These are phyloP conservation scores for Tolypocladium inflatum DNA, from an alignment of 2,329 filamentous ascomycete species.

Conservation along the genomic window DNA sequence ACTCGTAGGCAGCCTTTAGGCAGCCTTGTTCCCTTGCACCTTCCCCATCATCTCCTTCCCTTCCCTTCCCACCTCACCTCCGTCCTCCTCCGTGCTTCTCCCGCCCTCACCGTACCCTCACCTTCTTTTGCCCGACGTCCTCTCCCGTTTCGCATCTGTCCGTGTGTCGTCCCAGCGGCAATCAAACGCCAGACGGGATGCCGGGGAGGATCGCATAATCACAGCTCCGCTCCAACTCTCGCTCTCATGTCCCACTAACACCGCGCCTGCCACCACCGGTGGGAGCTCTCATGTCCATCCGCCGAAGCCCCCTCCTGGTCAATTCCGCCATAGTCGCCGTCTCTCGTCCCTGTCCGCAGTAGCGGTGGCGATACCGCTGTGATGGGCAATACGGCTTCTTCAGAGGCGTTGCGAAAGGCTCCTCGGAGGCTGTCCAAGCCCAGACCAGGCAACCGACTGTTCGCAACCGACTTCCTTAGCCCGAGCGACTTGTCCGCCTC, in stretches of 20 bases:
- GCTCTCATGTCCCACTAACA: background rate
- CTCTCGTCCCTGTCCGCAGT: background rate
- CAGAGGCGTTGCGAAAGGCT: slow-evolving; percentile 28
- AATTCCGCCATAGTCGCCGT: background rate
- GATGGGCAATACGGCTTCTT: slow-evolving; percentile 44
- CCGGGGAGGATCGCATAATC: background rate
- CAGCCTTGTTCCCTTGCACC: background rate
- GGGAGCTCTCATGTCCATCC: background rate
- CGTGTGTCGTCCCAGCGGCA: background rate
- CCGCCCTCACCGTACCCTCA: background rate
- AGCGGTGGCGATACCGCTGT: background rate
- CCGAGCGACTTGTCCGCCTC: slow-evolving; percentile 5
- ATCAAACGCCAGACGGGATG: background rate
- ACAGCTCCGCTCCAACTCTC: background rate
- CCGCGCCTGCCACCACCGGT: background rate
- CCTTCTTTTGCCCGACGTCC: background rate
- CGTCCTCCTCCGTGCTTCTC: background rate
- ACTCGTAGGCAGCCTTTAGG: too few species aligned
- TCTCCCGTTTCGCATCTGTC: background rate
- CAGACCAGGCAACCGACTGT: slow-evolving; percentile 28
- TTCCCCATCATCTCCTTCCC: background rate
- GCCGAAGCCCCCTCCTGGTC: background rate
- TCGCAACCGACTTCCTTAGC: slow-evolving; percentile 29
- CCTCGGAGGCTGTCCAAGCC: slow-evolving; percentile 44
- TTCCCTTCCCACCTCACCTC: background rate